Evolutionary conservation across 116 monocot species (phyloP), one percentile per base, ranked within the genome.

Genomic region (Papilionanthe hybrid): DNA sequence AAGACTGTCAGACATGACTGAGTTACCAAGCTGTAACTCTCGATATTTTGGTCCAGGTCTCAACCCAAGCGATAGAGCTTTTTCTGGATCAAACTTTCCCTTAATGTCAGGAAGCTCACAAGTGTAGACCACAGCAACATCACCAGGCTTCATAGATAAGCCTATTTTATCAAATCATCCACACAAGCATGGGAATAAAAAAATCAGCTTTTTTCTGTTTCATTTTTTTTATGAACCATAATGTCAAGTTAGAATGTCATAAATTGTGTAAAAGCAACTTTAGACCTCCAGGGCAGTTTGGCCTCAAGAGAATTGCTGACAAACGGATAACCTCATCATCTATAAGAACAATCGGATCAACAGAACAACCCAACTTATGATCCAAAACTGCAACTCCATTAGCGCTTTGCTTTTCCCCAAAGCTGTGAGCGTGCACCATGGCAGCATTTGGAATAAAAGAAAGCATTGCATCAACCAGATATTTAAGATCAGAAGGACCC

Each of bases 11-110:
- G 99, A 95, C 85, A 81, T 85, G 49, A 99, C 99, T n/a, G 95
- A 95, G n/a, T 93, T 93, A 57, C 99, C 99, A 78, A 99, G 89
- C 86, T 99, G 99, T 66, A 99, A 73, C 77, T 99, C 90, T 22
- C 99, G 91, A 77, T 95, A 99, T 79, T 99, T 99, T 47, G 95
- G 95, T 41, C 99, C 99, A 75, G 93, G 95, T 84, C 78, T 93
- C 68, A 99, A 84, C 30, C 95, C 99, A 79, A 92, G 86, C 15
- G 91, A 72, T 56, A 77, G 79, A 82, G 99, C 99, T 88, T 99
- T 99, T 69, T 79, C 81, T 48, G 92, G 93, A 77, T 99, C 99
- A 89, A 99, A 99, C 56, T 99, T 99, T 72, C 99, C 99, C 76
- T 84, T 87, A 63, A 95, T 91, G 84, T 99, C 99, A 79, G 93